A percentile compares a stretch with the other conserved stretches of the same genome.
Evolutionary conservation across 2,329 filamentous ascomycete species (phyloP).

Genomic region (Stagonosporopsis cucurbitacearum): DNA sequence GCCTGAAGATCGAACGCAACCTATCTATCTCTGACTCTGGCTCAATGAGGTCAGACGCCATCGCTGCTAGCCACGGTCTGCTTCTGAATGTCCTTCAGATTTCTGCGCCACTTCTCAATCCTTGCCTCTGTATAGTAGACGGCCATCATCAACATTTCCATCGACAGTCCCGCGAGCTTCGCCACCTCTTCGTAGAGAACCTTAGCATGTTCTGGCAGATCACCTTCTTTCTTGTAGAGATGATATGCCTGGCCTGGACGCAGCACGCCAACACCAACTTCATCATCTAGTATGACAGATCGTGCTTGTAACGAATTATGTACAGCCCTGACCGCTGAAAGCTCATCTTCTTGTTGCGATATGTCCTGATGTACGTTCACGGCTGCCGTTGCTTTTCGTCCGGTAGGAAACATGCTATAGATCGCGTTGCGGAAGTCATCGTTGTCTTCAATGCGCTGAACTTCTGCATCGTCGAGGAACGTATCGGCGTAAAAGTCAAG

Average conservation of each 20-base stretch:
- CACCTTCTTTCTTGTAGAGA: slow-evolving; percentile 55
- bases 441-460: slow-evolving; percentile 42
- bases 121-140: slow-evolving; percentile 58
- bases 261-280: slow-evolving; percentile 31
- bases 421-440: slow-evolving; percentile 51
- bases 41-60: background rate
- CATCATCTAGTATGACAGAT: slow-evolving; percentile 47
- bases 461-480: slow-evolving; percentile 60
- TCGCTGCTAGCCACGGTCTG: background rate
- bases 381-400: slow-evolving; percentile 3
- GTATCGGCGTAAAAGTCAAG: slow-evolving; percentile 76
- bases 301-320: slow-evolving; percentile 52
- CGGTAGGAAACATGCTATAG: slow-evolving; percentile 52
- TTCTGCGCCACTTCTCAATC: slow-evolving; percentile 34
- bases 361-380: background rate
- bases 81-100: slow-evolving; percentile 12
- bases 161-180: slow-evolving; percentile 56
- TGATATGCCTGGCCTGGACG: slow-evolving; percentile 60
- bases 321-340: slow-evolving; percentile 51
- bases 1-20: too few species aligned
- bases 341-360: slow-evolving; percentile 34
- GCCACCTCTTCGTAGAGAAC: slow-evolving; percentile 61
- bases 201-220: slow-evolving; percentile 55
- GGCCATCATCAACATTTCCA: slow-evolving; percentile 58
- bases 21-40: background rate